Percentiles rank a stretch among this genome's conserved stretches.
Conservation (phyloP, 1,139 yeast species). For the Suhomyces coccinellae region DNA sequence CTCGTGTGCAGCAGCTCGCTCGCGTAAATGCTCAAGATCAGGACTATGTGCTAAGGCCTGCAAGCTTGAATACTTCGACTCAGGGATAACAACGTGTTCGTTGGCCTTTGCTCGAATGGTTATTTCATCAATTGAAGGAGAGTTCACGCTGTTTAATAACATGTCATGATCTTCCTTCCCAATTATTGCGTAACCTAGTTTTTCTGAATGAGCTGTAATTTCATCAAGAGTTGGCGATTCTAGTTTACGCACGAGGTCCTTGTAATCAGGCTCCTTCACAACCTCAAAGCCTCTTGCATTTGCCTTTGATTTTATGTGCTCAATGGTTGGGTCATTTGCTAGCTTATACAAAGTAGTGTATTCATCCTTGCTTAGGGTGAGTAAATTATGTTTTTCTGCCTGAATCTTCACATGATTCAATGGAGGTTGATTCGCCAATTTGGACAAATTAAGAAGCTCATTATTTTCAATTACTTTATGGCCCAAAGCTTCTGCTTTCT, state of each 20-base stretch:
- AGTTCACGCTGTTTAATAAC: slow-evolving; percentile 10
- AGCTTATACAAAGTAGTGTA: slow-evolving; percentile 36
- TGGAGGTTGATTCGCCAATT: slow-evolving; percentile 33
- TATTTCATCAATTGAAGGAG: slow-evolving; percentile 24
- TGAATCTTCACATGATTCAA: slow-evolving; percentile 35
- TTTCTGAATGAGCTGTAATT: slow-evolving; percentile 32
- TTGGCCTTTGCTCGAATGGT: slow-evolving; percentile 16
- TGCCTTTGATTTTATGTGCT: slow-evolving; percentile 19
- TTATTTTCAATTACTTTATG: slow-evolving; percentile 19
- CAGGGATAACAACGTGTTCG: slow-evolving; percentile 20
- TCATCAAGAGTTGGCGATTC: slow-evolving; percentile 27
- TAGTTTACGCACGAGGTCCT: slow-evolving; percentile 14
- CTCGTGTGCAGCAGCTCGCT: slow-evolving; percentile 14
- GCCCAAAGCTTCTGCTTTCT: slow-evolving; percentile 17
- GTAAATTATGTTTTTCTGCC: slow-evolving; percentile 38
- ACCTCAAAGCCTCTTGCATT: slow-evolving; percentile 10
- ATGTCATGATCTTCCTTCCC: slow-evolving; percentile 8
- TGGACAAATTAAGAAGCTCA: slow-evolving; percentile 15
- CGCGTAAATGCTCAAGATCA: slow-evolving; percentile 19
- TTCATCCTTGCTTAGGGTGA: slow-evolving; percentile 35
- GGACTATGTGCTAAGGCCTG: slow-evolving; percentile 21
- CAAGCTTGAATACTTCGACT: slow-evolving; percentile 10
- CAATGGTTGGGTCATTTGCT: slow-evolving; percentile 32
- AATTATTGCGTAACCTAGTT: slow-evolving; percentile 23
- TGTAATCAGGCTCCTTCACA: slow-evolving; percentile 20